Percentiles rank a stretch among this genome's conserved stretches.
These are phyloP conservation scores for Thraustotheca clavata DNA, from an alignment of 352 stramenopile genomes.

Conservation along the genomic window DNA sequence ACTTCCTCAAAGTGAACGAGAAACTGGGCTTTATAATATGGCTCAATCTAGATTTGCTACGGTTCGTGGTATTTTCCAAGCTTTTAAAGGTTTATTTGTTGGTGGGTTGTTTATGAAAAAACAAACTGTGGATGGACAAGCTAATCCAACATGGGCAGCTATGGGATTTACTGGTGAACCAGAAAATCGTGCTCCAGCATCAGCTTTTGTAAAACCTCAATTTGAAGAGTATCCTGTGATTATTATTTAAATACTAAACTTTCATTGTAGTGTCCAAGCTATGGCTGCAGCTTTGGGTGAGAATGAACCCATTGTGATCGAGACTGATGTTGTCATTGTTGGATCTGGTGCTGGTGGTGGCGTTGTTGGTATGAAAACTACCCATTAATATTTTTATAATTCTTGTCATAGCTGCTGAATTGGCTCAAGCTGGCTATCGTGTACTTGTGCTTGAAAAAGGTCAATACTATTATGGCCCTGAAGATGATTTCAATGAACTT, in stretches of 20 bases:
- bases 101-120: neutral
- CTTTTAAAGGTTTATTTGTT: neutral
- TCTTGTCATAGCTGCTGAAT: neutral
- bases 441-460: constrained; percentile 27
- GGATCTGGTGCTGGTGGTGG: neutral
- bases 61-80: neutral
- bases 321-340: constrained; percentile 10
- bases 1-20: neutral
- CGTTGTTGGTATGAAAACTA: neutral
- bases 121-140: neutral
- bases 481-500: constrained; percentile 18
- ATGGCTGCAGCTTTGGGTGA: neutral
- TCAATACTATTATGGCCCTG: neutral
- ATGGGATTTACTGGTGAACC: neutral
- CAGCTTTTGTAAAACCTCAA: neutral
- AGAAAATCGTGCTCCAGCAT: neutral
- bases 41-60: neutral
- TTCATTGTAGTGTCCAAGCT: neutral
- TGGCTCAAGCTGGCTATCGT: constrained; percentile 22
- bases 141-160: neutral
- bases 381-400: neutral
- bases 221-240: neutral
- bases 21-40: neutral
- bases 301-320: neutral
- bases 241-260: neutral